Evolutionary conservation across 352 stramenopile genomes (phyloP).

Genomic region (Globisporangium camurandrum): DNA sequence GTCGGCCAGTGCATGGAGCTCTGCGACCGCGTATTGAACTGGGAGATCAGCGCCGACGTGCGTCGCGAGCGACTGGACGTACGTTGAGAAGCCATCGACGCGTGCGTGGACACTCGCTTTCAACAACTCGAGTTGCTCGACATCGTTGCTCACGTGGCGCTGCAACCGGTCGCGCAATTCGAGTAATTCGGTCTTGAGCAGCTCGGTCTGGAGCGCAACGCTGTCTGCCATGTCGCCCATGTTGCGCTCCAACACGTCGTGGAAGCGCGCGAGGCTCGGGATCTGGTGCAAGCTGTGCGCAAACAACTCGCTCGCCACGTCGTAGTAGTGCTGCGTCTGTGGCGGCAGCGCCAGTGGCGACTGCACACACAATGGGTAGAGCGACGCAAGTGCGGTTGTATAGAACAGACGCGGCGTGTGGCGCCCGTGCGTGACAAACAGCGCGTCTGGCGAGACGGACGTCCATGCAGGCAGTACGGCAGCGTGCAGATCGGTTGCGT

Average conservation of each 20-base stretch:
- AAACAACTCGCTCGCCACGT: constrained; percentile 73
- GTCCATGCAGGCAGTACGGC: constrained; percentile 27
- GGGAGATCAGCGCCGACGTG: constrained; percentile 69
- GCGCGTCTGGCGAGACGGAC: constrained; percentile 13
- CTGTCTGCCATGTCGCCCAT: constrained; percentile 61
- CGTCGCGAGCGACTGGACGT: constrained; percentile 58
- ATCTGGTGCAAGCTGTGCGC: constrained; percentile 82
- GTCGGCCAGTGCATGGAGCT: constrained; percentile 63
- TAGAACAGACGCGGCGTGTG: constrained; percentile 50
- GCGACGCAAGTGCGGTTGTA: too few species aligned
- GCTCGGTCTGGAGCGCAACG: constrained; percentile 57
- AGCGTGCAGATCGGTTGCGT: constrained; percentile 2
- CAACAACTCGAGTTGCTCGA: constrained; percentile 44
- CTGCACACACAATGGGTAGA: constrained; percentile 37
- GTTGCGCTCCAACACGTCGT: constrained; percentile 64
- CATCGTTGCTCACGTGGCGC: constrained; percentile 40
- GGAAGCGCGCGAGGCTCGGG: constrained; percentile 73
- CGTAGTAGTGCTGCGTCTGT: constrained; percentile 41
- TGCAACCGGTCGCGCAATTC: constrained; percentile 43
- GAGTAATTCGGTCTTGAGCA: constrained; percentile 53
- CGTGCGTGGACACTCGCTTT: constrained; percentile 47
- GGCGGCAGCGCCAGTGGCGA: constrained; percentile 16
- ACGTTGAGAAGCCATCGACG: constrained; percentile 61
- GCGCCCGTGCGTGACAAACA: constrained; percentile 32
- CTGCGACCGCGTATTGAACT: constrained; percentile 69